Base-by-base conservation (phyloP, 2,329 filamentous ascomycete genomes). In the Cladophialophora exuberans region DNA sequence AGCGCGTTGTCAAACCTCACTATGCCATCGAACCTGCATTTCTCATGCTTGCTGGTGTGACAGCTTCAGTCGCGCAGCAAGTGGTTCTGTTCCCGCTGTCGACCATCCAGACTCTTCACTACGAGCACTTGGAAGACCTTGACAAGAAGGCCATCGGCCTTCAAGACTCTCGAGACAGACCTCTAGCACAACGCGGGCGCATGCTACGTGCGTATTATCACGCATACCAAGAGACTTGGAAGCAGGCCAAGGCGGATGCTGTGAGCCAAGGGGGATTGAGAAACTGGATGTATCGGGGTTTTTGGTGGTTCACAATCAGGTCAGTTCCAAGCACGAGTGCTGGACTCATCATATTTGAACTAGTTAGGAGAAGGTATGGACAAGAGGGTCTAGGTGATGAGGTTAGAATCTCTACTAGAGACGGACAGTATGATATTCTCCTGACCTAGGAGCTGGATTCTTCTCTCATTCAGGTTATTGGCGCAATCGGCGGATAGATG, bases 241-340 rank as follows among this genome's bases (percentile, higher is more conserved):
- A 76, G 44, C 77, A 83, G 57, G 69, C 71, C 47, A 75, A 72
- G 17, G 70, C 79, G 49, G 82, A 82, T 6, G 70, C 70, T 15
- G 71, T 76, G 18, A 74, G 75, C 1, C 81, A 80, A 3, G 79
- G 83, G 0, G 83, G 83, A 76, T 38, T 64, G 25, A 64, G 75
- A 39, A 70, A 64, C 13, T 86, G 82, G 75, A 69, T 86, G 2
- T 86, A 81, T 64, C 71, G 73, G 39, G 81, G 79, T 23, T 86
- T 86, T 64, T 72, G 81, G 63, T 72, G 73, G 64, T 78, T 71
- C 51, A 83, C 83, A 0, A 70, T 86, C 30, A 74, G 79, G 26
- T 83, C 85, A 65, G 79, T 84, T 10, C 84, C 84, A 2, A 85
- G 82, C 61, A 86, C 84, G 2, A 83, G 80, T 60, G 83, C 83